Evolutionary conservation across 495 filamentous ascomycete genomes (phyloP).

Genomic region (Aspergillus egyptiacus): DNA sequence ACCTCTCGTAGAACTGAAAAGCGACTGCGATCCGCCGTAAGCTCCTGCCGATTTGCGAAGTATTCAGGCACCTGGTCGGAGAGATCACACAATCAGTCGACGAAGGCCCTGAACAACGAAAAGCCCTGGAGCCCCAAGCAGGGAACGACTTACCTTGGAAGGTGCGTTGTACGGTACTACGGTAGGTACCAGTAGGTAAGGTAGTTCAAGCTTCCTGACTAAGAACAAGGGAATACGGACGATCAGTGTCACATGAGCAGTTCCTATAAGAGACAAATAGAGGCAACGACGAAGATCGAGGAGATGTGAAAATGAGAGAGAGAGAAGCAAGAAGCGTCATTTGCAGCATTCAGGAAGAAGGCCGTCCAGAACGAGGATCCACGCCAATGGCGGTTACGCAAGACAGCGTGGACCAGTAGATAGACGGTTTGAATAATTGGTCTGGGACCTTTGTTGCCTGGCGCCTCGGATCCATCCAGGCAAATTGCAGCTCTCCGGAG

Average conservation of each 20-base stretch:
- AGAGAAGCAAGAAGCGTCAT: too few species aligned
- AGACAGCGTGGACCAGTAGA: constrained; percentile 11
- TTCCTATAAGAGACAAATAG: not conserved
- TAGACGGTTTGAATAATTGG: constrained; percentile 8
- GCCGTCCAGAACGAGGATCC: constrained; percentile 3
- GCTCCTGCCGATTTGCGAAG: not conserved
- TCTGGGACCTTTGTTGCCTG: constrained; percentile 2
- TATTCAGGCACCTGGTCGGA: not conserved
- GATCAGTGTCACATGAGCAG: not conserved
- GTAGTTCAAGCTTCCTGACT: not conserved
- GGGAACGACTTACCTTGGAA: not conserved
- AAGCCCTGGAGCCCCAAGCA: not conserved
- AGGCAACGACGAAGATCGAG: too few species aligned
- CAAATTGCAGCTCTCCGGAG: not conserved
- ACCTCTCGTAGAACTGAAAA: too few species aligned
- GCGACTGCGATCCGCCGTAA: too few species aligned
- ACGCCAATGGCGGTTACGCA: constrained; percentile 15
- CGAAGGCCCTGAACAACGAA: too few species aligned
- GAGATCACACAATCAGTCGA: not conserved
- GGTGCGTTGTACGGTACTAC: too few species aligned
- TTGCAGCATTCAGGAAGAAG: not conserved
- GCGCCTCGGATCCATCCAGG: not conserved
- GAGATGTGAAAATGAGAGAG: too few species aligned
- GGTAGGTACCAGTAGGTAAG: not conserved
- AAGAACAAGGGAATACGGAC: not conserved